Percentiles rank a stretch among this genome's conserved stretches.
Conservation (phyloP, 257 asterid species). For the Buddleja alternifolia region DNA sequence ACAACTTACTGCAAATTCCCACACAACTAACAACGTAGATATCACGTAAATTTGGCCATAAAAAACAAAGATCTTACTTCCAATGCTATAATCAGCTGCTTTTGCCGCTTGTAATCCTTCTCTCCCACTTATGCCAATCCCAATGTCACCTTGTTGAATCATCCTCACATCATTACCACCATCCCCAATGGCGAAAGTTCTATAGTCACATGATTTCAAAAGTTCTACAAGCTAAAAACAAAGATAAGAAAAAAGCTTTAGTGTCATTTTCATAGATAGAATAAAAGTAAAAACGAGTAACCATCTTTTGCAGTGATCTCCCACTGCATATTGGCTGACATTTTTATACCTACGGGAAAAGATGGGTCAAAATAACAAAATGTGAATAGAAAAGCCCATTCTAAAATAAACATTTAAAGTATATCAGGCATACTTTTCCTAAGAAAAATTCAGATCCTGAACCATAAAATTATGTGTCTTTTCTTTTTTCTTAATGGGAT, state of each 20-base stretch:
- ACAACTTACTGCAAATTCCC: not conserved
- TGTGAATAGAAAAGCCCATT: not conserved
- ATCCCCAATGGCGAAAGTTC: conserved; percentile 98
- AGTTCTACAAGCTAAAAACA: conserved; percentile 83
- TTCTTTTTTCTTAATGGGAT: not conserved
- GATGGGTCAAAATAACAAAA: not conserved
- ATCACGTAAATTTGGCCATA: conserved; percentile 12
- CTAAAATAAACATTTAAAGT: not conserved
- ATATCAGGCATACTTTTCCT: no score
- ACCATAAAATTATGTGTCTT: not conserved
- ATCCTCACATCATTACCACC: conserved; percentile 99
- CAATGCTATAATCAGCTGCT: conserved; percentile 99
- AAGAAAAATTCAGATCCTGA: not conserved
- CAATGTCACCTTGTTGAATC: conserved; percentile 99
- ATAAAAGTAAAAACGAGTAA: conserved; percentile 15
- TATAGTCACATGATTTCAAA: conserved; percentile 86
- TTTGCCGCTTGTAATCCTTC: conserved; percentile 99
- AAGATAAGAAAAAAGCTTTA: conserved; percentile 17
- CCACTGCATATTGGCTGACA: conserved; percentile 22
- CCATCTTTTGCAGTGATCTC: conserved; percentile 5
- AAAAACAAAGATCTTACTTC: conserved; percentile 63
- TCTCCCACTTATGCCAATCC: conserved; percentile 99
- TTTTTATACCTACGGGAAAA: not conserved
- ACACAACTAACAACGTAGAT: conserved; percentile 20
- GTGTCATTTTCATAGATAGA: conserved; percentile 21